Conservation (phyloP, 78 protist genomes). For the Dictyostelium discoideum region DNA sequence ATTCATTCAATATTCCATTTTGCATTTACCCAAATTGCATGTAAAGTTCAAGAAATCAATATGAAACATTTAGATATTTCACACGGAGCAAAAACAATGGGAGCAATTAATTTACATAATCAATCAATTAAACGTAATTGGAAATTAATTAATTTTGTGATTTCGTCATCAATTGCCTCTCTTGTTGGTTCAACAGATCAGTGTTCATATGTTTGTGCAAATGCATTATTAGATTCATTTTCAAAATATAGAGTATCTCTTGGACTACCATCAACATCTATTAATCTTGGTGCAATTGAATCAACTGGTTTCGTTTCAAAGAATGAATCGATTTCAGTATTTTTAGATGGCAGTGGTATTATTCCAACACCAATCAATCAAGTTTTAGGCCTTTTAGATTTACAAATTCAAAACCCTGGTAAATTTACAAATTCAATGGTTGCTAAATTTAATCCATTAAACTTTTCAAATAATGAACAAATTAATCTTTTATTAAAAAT, state of each 20-base stretch:
- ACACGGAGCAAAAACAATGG: conserved; percentile 73
- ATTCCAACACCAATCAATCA: not conserved
- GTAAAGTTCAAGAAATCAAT: not conserved
- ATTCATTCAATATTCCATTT: conserved; percentile 48
- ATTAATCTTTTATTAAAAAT: not conserved
- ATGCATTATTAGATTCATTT: conserved; percentile 81
- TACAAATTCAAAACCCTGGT: not conserved
- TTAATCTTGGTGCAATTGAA: conserved; percentile 75
- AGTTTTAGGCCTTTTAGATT: not conserved
- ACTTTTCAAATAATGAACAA: not conserved
- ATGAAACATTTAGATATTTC: not conserved
- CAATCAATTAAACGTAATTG: not conserved
- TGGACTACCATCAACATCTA: conserved; percentile 53
- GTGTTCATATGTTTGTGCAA: conserved; percentile 79
- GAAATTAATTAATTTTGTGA: conserved; percentile 42
- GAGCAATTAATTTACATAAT: conserved; percentile 73
- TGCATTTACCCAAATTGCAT: conserved; percentile 29
- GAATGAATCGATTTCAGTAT: conserved; percentile 6
- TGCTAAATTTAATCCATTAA: not conserved
- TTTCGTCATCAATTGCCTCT: conserved; percentile 69
- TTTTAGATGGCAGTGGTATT: not conserved
- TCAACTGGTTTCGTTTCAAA: conserved; percentile 33
- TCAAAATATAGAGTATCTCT: conserved; percentile 37
- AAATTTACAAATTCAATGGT: not conserved
- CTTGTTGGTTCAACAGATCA: conserved; percentile 67